A percentile compares a stretch with the other conserved stretches of the same genome.
Conservation (phyloP, 2,329 filamentous ascomycete species). For the Neopestalotiopsis sp. region DNA sequence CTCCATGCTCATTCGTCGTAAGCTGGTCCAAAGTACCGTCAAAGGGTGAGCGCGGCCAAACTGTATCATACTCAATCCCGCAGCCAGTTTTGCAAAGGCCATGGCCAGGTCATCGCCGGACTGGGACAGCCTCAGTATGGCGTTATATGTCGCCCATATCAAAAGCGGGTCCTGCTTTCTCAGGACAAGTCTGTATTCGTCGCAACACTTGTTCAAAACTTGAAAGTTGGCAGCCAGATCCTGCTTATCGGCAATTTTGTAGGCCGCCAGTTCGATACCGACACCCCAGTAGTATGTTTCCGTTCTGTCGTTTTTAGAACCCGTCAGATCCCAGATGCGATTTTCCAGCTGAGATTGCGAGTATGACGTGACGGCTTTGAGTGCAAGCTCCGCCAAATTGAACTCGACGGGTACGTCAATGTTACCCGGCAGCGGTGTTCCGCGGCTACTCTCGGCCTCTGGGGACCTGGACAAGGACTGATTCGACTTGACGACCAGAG, state of each 20-base stretch:
- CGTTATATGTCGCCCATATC: conserved; percentile 4
- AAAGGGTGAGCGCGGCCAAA: conserved; percentile 8
- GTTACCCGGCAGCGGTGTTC: neutral
- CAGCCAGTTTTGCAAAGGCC: conserved; percentile 6
- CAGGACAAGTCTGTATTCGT: conserved; percentile 3
- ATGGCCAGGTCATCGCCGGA: conserved; percentile 7
- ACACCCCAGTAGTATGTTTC: neutral
- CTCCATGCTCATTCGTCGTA: conserved; percentile 7
- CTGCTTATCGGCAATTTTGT: conserved; percentile 1
- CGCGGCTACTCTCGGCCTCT: conserved; percentile 2
- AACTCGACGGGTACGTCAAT: conserved; percentile 3
- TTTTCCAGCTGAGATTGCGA: neutral
- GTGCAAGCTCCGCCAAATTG: neutral
- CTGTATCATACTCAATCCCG: neutral
- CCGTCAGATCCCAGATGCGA: neutral
- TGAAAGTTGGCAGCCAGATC: conserved; percentile 13
- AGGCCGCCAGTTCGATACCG: conserved; percentile 2
- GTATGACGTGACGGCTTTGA: neutral
- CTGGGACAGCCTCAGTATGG: neutral
- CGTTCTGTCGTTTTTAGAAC: neutral
- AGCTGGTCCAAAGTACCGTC: conserved; percentile 4
- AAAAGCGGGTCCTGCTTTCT: conserved; percentile 6
- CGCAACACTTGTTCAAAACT: conserved; percentile 13
- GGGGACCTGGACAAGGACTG: neutral
- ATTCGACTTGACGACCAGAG: neutral